phyloP scores from a whole-genome alignment of 306 rosid genomes.

The Acacia crassicarpa region DNA sequence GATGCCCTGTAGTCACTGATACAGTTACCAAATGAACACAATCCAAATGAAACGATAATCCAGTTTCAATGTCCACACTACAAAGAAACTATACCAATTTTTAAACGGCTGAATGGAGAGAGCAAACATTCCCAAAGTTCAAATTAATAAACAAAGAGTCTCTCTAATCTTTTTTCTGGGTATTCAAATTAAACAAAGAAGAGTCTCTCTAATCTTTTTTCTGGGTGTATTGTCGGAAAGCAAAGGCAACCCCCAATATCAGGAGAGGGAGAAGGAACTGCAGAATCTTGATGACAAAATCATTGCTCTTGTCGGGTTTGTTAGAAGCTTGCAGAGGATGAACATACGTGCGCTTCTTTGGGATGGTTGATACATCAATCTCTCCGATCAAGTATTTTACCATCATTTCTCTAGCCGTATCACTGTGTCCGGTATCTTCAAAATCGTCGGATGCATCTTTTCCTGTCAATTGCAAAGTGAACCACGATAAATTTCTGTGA shows the following conservation, averaged over 20 bases:
- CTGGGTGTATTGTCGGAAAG: constrained; percentile 82
- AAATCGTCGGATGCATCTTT: constrained; percentile 93
- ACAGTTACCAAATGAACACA: constrained; percentile 16
- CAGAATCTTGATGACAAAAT: constrained; percentile 74
- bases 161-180: constrained; percentile 78
- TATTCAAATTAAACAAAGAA: constrained; percentile 25
- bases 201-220: constrained; percentile 57
- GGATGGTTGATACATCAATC: constrained; percentile 72
- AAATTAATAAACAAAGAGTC: constrained; percentile 13
- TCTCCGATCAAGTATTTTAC: constrained; percentile 79
- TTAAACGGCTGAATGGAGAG: constrained; percentile 29
- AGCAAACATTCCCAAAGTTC: constrained; percentile 32
- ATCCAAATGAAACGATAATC: background rate
- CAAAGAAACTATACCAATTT: constrained; percentile 35
- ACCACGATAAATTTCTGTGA: background rate
- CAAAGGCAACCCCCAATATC: constrained; percentile 87
- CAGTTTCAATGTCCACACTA: constrained; percentile 7
- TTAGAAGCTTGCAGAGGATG: constrained; percentile 54
- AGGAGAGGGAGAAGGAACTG: constrained; percentile 86
- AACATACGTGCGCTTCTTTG: constrained; percentile 46
- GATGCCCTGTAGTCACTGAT: constrained; percentile 19
- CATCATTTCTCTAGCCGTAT: constrained; percentile 89
- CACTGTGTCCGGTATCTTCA: constrained; percentile 97
- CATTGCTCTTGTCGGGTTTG: constrained; percentile 69
- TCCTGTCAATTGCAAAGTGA: constrained; percentile 48